phyloP scores from a whole-genome alignment of 768 basidiomycete species.

The Termitomyces bulborhizus region DNA sequence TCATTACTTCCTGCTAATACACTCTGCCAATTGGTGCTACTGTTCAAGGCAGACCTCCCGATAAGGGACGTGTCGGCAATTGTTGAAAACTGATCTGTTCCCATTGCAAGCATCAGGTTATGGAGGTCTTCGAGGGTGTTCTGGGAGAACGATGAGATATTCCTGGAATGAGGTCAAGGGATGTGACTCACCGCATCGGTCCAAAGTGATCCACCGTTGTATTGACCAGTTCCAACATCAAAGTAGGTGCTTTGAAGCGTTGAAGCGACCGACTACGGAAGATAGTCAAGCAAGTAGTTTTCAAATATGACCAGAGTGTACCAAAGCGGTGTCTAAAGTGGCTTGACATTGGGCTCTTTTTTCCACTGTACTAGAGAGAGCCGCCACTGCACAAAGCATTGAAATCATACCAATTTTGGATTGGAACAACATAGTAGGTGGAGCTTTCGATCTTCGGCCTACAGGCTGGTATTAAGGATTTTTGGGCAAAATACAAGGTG shows the following conservation, averaged over 20 bases:
- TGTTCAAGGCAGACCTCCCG: conserved; percentile 34
- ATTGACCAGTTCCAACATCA: conserved; percentile 31
- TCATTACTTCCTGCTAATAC: conserved; percentile 46
- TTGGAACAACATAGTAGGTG: neutral
- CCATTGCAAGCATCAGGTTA: conserved; percentile 50
- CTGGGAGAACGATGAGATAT: conserved; percentile 18
- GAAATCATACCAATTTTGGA: neutral
- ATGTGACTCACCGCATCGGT: conserved; percentile 42
- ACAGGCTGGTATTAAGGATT: neutral
- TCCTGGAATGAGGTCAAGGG: neutral
- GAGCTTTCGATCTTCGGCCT: neutral
- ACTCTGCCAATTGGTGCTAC: conserved; percentile 33
- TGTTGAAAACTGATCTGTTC: conserved; percentile 30
- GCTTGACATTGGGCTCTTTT: conserved; percentile 15
- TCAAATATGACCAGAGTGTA: neutral
- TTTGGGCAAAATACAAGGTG: neutral
- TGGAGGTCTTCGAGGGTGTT: conserved; percentile 53
- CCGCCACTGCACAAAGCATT: neutral
- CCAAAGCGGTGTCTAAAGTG: conserved; percentile 12
- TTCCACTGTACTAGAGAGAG: conserved; percentile 7
- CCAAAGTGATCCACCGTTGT: conserved; percentile 48
- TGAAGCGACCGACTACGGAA: conserved; percentile 23
- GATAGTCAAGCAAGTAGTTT: neutral
- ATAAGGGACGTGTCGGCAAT: conserved; percentile 41
- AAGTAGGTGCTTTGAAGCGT: conserved; percentile 36